Base-by-base conservation (phyloP, 306 rosid species). In the Vigna reflexopilosa region DNA sequence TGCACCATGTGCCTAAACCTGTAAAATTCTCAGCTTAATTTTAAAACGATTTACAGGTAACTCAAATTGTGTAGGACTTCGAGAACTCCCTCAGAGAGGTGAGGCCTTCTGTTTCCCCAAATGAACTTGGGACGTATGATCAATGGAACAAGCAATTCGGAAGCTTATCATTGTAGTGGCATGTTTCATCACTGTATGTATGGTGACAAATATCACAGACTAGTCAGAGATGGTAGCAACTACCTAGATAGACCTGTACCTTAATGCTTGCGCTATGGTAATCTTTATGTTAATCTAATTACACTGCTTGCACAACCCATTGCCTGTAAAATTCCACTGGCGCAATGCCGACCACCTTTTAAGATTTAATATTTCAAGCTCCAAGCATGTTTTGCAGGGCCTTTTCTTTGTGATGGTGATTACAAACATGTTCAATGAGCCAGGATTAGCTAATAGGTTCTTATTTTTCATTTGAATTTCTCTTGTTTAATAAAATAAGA, bases 121-220 rank as follows among this genome's bases (percentile, higher is more conserved):
- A 86, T 59, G 97, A 90, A 85, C 91, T 90, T 16, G 87, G 87
- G 17, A 75, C 58, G 45, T 95, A 93, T 44, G 94, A 88, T 5
- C 83, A 87, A 28, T 95, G 99, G 98, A 93, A 95, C 88, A 88
- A 84, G 56, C 90, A 89, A 85, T 90, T 92, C 90, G 98, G 97
- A 92, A 94, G 83, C 68, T 72, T 88, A 28, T 70, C 91, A 38
- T 68, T 81, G 61, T 89, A 87, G 66, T 81, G 45, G 34, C 66
- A 40, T 38, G 12, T 15, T 13, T 69, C 24, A 17, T 55, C 58
- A 44, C 51, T 65, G 19, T 26, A 54, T 26, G 47, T 42, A 40
- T 40, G 50, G 47, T 65, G 5, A 49, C 76, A 63, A 38, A 24
- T 57, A 17, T 40, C 22, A 55, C 50, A 15, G 17, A 20, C 48